Evolutionary conservation across 768 basidiomycete genomes (phyloP), one percentile per base, ranked within the genome.

Genomic region (Sporobolomyces pararoseus): DNA sequence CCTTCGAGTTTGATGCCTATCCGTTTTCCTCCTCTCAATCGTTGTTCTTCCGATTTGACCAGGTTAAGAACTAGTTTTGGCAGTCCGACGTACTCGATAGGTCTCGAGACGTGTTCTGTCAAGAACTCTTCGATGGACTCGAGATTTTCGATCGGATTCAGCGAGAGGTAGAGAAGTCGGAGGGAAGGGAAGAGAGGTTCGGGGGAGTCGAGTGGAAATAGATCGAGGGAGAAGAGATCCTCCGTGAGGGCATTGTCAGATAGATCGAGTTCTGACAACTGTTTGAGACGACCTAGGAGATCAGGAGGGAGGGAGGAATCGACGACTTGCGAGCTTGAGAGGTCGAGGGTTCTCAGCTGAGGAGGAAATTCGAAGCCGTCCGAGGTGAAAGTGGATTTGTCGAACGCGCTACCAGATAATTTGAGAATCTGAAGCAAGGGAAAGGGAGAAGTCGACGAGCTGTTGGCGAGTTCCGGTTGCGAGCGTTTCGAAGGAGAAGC

Each of bases 101-200:
- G 70, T 16, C 65, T 47, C 1, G 31, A 19, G 19, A 66, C 49
- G 31, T 12, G 4, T 16, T 7, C 6, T 19, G 27, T 14, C 16
- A 71, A 29, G 65, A 66, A 59, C 6, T 44, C 27, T 37, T 71
- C 70, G 61, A 66, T n/a, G 1, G n/a, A 12, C 1, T 21, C 65
- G 35, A 71, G 62, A 4, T 61, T 29, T 17, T 71, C 65, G 61
- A 71, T 37, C 27, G 60, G 49, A 60, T 66, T 66, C 44, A 57
- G 54, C 0, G 65, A 62, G 19, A 66, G 47, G 54, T 59, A 21
- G 61, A 71, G 65, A 4, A 32, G 7, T 1, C 54, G 47, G 3
- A 71, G 55, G 10, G 54, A 21, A 13, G 60, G 53, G 55, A 71
- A 66, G 42, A 63, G 54, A n/a, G 16, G 46, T 7, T 32, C 46